Conservation (phyloP, 208 protist genomes). For the Trypanosoma theileri region DNA sequence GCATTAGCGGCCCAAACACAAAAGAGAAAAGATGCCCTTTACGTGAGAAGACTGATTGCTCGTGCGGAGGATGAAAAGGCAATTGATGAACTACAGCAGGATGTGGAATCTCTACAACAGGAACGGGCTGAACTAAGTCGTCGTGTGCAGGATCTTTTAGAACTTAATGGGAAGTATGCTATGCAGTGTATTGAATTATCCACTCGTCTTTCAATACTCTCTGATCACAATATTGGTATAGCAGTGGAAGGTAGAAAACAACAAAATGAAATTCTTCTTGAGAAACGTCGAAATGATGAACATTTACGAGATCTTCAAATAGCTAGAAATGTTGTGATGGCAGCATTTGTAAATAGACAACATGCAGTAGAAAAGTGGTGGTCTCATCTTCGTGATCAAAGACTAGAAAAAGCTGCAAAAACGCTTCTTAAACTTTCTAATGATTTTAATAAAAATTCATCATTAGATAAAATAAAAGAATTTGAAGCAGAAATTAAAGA, state of each 20-base stretch:
- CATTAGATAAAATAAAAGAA: not conserved
- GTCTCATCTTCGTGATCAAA: not conserved
- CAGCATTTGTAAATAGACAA: conserved; percentile 29
- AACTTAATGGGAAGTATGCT: conserved; percentile 75
- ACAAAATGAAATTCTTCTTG: conserved; percentile 48
- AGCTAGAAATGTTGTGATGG: conserved; percentile 51
- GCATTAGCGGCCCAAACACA: conserved; percentile 10
- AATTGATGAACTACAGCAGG: conserved; percentile 55
- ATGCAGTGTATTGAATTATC: conserved; percentile 68
- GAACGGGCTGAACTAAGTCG: conserved; percentile 21
- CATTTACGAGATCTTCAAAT: conserved; percentile 43
- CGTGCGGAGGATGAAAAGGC: conserved; percentile 61
- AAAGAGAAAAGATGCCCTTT: conserved; percentile 33
- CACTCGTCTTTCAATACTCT: conserved; percentile 64
- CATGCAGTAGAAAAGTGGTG: conserved; percentile 1
- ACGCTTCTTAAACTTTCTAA: not conserved
- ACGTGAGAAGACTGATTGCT: conserved; percentile 64
- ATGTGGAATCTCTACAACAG: conserved; percentile 34
- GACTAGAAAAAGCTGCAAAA: not conserved
- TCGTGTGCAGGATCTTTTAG: conserved; percentile 42
- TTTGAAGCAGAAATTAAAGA: not conserved
- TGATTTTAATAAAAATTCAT: not conserved
- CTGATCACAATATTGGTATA: conserved; percentile 72
- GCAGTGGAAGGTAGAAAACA: conserved; percentile 53
- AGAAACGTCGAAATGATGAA: conserved; percentile 41